Base-by-base conservation (phyloP, 2,329 filamentous ascomycete species). In the Aspergillus sp. region DNA sequence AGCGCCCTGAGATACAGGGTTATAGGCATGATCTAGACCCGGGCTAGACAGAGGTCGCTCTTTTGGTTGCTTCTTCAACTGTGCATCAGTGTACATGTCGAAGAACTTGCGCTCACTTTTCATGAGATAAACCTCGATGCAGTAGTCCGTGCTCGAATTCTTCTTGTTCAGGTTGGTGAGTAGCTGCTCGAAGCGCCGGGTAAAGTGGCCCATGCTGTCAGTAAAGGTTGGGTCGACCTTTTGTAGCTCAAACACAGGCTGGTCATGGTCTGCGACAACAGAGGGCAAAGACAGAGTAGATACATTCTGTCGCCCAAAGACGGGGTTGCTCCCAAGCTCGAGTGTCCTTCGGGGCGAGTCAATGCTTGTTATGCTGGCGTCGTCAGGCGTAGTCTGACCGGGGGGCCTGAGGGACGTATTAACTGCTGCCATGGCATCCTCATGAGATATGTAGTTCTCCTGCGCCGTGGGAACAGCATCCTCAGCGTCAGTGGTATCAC, bases 81-180 rank as follows among this genome's bases (percentile, higher is more conserved):
- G 27, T 45, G 82, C 84, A 60, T 84, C 77, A 51, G 84, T 77
- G 68, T 86, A 83, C 33, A 79, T 75, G 55, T 79, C 77, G 65
- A 86, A 89, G 86, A 86, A 89, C 61, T 85, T 80, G 76, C 87
- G 88, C 70, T 89, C 86, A 19, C 83, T 86, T 66, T 84, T 84
- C 59, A 83, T 80, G 11, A 89, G 75, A 68, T 83, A 89, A 41
- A 85, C 80, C 64, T 89, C 86, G 56, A 89, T 87, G 66, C 86
- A 89, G 8, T 88, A 75, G 30, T 82, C 76, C 1, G 75, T 79
- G 58, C 84, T 80, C 0, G 85, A 87, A 59, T 82, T 86, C 60
- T 80, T 77, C 8, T 81, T 84, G 45, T 75, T 82, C 13, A 89
- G 74, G 2, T 73, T 70, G 34, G 83, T 80, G 1, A 88, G 78